Conservation (phyloP, 495 filamentous ascomycete genomes). For the Daldinia grandis region DNA sequence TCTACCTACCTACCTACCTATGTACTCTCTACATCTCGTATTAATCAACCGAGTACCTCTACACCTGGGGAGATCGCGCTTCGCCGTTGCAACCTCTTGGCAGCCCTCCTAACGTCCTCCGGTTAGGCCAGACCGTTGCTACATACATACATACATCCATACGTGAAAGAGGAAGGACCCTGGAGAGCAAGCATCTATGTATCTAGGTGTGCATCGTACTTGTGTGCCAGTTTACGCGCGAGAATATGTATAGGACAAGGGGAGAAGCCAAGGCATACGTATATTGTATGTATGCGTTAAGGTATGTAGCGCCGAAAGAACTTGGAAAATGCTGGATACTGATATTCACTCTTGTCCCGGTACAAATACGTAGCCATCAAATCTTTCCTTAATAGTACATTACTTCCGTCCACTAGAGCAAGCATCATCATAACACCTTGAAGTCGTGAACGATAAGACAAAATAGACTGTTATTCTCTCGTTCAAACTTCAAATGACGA, state of each 20-base stretch:
- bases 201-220: neutral
- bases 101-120: conserved; percentile 18
- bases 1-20: too few relatives aligned
- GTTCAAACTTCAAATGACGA: conserved; percentile 36
- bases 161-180: conserved; percentile 17
- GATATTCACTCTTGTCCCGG: conserved; percentile 34
- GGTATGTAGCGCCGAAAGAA: neutral
- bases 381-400: conserved; percentile 42
- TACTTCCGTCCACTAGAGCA: conserved; percentile 35
- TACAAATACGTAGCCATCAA: conserved; percentile 38
- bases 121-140: conserved; percentile 26
- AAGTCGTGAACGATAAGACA: conserved; percentile 42
- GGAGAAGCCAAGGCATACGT: neutral
- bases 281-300: neutral
- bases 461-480: conserved; percentile 41
- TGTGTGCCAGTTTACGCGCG: neutral
- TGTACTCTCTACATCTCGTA: conserved; percentile 38
- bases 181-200: conserved; percentile 8
- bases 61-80: conserved; percentile 21
- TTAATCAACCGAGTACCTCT: conserved; percentile 28
- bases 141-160: too few relatives aligned
- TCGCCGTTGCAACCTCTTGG: conserved; percentile 28
- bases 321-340: conserved; percentile 12
- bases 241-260: neutral
- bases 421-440: conserved; percentile 34